phyloP scores from a whole-genome alignment of 768 basidiomycete genomes.

The Candolleomyces efflorescens region DNA sequence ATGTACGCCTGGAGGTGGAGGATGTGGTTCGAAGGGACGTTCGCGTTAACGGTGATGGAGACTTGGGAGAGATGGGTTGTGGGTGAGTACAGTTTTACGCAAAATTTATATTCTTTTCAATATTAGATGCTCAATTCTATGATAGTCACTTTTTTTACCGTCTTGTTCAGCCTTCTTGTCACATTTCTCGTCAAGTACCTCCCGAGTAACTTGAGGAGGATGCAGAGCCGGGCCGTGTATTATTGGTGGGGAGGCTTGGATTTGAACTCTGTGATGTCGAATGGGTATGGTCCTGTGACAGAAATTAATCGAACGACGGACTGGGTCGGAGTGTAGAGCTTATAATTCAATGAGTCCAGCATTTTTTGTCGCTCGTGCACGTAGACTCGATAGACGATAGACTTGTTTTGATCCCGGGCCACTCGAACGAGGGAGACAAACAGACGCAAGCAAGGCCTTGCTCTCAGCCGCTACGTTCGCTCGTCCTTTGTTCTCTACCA shows the following conservation, averaged over 20 bases:
- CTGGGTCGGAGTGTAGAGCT: no score
- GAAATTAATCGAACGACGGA: no score
- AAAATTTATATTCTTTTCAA: neutral
- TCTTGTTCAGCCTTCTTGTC: constrained; percentile 41
- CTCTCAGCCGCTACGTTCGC: no score
- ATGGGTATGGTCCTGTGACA: no score
- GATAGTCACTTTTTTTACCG: constrained; percentile 36
- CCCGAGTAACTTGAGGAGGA: constrained; percentile 50
- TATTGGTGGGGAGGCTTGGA: constrained; percentile 51
- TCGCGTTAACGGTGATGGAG: constrained; percentile 57
- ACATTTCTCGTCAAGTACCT: constrained; percentile 52
- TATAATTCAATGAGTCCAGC: no score
- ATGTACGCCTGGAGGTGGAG: constrained; percentile 45
- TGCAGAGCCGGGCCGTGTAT: constrained; percentile 52
- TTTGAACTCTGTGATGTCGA: no score
- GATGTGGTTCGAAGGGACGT: constrained; percentile 55
- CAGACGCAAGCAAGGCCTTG: no score
- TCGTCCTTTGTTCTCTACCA: no score
- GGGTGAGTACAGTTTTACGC: neutral
- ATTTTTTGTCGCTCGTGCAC: no score
- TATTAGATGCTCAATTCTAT: neutral
- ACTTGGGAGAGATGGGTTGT: constrained; percentile 65
- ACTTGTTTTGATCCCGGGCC: no score
- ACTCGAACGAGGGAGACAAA: no score
- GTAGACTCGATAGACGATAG: no score